Evolutionary conservation across 495 filamentous ascomycete genomes (phyloP), one percentile per base, ranked within the genome.

Genomic region (Tuber calosporum): DNA sequence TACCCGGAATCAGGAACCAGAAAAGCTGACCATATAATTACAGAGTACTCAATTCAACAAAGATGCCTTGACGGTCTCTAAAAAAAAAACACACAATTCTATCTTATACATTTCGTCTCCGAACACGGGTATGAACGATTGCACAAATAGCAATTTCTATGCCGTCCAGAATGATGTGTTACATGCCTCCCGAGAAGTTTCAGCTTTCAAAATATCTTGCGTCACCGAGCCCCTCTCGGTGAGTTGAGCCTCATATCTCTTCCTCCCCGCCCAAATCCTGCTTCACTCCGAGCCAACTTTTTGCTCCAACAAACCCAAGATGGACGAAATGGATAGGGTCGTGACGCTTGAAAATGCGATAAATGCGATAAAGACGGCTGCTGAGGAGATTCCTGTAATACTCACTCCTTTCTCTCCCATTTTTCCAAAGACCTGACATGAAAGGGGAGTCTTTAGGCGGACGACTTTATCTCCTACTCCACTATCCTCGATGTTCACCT

Each of bases 401-500:
- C 53, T 6, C 22, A 45, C 58, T 36, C 20, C 36, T n/a, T 34
- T 22, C 67, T 42, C 67, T 4, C 19, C 0, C 13, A 39, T 38
- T 36, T 19, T n/a, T 8, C 48, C n/a, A 20, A 45, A 38, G 40
- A 73, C 30, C 66, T 40, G 39, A 67, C 39, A 74, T 72, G 70
- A 75, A 6, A 41, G 30, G 40, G 67, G 66, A 43, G 34, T 37
- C 71, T 43, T 45, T n/a, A 82, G 80, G 72, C 80, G 20, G 80
- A 79, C 43, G 77, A 82, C 62, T 82, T 82, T 43, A 74, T 82
- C 53, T 77, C 74, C 34, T 82, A 81, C 70, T 82, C 80, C 22
- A 81, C 80, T 9, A 82, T 82, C 69, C 79, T 82, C 20, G 80
- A 82, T 72, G 80, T 82, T 22, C 80, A 82, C 69, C 72, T 82